These are phyloP conservation scores for Venturia carpophila DNA, from an alignment of 2,329 filamentous ascomycete genomes.

Conservation along the genomic window DNA sequence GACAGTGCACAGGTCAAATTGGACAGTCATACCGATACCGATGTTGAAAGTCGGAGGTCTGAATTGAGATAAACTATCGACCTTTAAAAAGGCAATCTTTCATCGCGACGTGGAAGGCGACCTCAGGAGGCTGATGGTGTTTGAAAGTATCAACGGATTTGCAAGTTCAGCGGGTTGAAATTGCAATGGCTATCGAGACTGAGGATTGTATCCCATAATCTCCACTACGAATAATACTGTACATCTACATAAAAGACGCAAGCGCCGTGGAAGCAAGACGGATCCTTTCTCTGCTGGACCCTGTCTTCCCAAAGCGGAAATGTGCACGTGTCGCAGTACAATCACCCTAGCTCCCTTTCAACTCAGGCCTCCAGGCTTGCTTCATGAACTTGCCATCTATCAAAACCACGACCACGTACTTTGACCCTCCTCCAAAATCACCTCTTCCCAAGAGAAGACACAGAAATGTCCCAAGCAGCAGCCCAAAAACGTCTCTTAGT, in stretches of 20 bases:
- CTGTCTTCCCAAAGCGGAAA: neutral
- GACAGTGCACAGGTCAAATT: too few species aligned
- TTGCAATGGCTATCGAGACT: neutral
- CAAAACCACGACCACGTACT: neutral
- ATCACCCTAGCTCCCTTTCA: neutral
- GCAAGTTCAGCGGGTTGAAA: neutral
- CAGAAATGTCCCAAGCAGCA: slow-evolving; percentile 28
- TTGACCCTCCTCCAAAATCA: neutral
- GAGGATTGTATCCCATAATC: neutral
- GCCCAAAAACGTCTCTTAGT: slow-evolving; percentile 76
- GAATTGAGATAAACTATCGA: too few species aligned
- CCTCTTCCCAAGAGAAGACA: neutral
- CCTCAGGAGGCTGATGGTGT: neutral
- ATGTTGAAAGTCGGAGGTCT: too few species aligned
- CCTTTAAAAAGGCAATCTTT: too few species aligned
- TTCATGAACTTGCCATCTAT: neutral
- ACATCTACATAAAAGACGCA: neutral
- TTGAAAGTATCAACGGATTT: neutral
- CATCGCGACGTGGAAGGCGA: too few species aligned
- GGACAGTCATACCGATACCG: too few species aligned
- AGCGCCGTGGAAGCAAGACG: neutral
- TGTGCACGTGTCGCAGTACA: neutral
- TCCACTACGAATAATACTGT: neutral
- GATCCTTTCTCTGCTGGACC: neutral
- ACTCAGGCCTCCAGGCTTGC: neutral